Evolutionary conservation across 345 rosid genomes (phyloP).

Genomic region (Linum lewisii): DNA sequence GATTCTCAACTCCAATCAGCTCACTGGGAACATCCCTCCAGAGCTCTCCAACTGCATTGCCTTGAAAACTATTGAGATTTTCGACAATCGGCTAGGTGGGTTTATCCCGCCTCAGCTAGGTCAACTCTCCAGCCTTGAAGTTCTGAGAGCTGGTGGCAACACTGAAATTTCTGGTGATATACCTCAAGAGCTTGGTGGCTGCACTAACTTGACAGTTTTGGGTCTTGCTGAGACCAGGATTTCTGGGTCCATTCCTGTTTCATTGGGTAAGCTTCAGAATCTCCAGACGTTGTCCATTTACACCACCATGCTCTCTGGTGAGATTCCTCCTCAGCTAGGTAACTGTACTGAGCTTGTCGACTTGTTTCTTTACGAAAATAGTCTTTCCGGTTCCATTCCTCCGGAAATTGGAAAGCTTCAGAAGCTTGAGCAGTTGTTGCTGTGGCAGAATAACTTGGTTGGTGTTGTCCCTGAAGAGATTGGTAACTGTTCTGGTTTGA

Average conservation of each 20-base stretch:
- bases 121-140: conserved; percentile 46
- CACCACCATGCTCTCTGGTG: conserved; percentile 73
- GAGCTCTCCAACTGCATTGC: conserved; percentile 40
- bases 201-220: conserved; percentile 59
- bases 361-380: conserved; percentile 69
- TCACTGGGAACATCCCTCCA: conserved; percentile 72
- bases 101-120: conserved; percentile 66
- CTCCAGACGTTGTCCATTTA: conserved; percentile 64
- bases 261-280: conserved; percentile 60
- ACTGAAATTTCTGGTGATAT: conserved; percentile 55
- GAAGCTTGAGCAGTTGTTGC: conserved; percentile 56
- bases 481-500: conserved; percentile 66
- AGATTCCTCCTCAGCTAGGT: conserved; percentile 72
- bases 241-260: conserved; percentile 62
- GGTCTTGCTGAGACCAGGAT: conserved; percentile 72
- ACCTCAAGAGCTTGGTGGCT: conserved; percentile 69
- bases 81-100: conserved; percentile 61
- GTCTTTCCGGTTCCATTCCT: conserved; percentile 78
- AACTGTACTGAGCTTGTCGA: conserved; percentile 79
- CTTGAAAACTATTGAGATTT: conserved; percentile 46
- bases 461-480: conserved; percentile 82
- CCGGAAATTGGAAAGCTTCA: conserved; percentile 52
- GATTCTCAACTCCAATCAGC: conserved; percentile 62
- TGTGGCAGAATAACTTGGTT: conserved; percentile 73
- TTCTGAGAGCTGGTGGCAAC: conserved; percentile 79